phyloP scores from a whole-genome alignment of 495 filamentous ascomycete genomes.

The Margaritispora aquatica region DNA sequence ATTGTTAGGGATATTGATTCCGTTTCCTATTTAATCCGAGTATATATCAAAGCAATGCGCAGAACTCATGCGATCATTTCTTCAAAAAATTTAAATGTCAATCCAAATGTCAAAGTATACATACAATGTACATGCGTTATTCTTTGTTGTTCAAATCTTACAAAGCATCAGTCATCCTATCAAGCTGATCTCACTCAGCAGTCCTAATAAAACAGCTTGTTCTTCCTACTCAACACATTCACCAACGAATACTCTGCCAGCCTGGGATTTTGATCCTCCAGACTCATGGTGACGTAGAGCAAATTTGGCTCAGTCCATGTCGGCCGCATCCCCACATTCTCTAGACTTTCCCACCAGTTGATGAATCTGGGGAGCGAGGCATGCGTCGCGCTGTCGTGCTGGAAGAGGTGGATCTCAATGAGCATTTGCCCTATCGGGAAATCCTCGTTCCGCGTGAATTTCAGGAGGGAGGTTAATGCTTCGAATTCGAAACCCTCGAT shows the following conservation, averaged over 20 bases:
- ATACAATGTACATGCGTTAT: too few species aligned
- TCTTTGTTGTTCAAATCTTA: too few species aligned
- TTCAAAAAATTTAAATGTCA: too few species aligned
- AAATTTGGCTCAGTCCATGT: conserved; percentile 25
- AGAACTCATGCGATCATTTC: too few species aligned
- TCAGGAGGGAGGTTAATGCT: conserved; percentile 19
- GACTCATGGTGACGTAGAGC: conserved; percentile 14
- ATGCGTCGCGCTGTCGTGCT: neutral
- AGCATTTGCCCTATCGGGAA: conserved; percentile 28
- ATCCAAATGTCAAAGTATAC: too few species aligned
- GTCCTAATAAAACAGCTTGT: neutral
- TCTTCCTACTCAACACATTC: neutral
- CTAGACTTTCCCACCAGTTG: conserved; percentile 23
- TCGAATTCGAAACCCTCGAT: conserved; percentile 29
- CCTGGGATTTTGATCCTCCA: conserved; percentile 5
- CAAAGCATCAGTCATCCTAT: too few species aligned
- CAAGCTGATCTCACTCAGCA: too few species aligned
- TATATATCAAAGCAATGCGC: too few species aligned
- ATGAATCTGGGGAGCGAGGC: conserved; percentile 16
- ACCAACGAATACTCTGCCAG: conserved; percentile 10
- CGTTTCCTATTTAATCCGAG: too few species aligned
- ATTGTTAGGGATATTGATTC: too few species aligned
- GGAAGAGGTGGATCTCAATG: conserved; percentile 26
- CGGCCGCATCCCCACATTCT: conserved; percentile 20
- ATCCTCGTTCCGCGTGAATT: conserved; percentile 12